phyloP scores from a whole-genome alignment of 2,329 filamentous ascomycete species.

The Penicillium sp. region DNA sequence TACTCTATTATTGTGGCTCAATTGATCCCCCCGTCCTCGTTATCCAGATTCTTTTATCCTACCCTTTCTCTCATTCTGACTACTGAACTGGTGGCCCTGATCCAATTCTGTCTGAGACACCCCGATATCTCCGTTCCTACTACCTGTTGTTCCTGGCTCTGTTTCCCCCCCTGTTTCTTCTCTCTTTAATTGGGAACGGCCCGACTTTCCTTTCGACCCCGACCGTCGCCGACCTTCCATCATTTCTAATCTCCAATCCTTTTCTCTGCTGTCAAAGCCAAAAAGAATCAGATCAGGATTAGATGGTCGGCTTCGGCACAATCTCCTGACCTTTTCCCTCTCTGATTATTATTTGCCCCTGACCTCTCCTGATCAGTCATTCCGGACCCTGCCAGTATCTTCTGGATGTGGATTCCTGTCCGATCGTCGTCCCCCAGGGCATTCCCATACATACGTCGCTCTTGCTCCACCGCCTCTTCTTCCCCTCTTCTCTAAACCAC shows the following conservation, averaged over 20 bases:
- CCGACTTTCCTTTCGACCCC: conserved; percentile 5
- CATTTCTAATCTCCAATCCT: conserved; percentile 9
- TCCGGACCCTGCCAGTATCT: conserved; percentile 19
- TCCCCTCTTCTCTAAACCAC: conserved; percentile 15
- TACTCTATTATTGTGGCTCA: background rate
- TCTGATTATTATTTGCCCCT: conserved; percentile 11
- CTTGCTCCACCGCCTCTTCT: conserved; percentile 33
- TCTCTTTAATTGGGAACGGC: conserved; percentile 11
- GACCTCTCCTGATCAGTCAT: conserved; percentile 10
- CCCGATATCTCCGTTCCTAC: background rate
- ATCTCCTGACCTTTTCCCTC: background rate
- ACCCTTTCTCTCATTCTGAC: background rate
- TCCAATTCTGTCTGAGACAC: background rate
- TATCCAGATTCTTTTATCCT: no score
- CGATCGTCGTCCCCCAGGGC: conserved; percentile 13
- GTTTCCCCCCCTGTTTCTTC: background rate
- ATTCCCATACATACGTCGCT: conserved; percentile 22
- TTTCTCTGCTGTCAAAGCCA: background rate
- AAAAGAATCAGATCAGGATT: background rate
- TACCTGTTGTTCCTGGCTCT: background rate
- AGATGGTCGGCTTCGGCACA: conserved; percentile 4
- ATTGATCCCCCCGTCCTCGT: no score
- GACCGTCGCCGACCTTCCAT: conserved; percentile 11
- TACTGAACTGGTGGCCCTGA: background rate
- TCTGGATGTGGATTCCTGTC: conserved; percentile 32